phyloP scores from a whole-genome alignment of 2,329 filamentous ascomycete species.

The Xylariaceae sp. region DNA sequence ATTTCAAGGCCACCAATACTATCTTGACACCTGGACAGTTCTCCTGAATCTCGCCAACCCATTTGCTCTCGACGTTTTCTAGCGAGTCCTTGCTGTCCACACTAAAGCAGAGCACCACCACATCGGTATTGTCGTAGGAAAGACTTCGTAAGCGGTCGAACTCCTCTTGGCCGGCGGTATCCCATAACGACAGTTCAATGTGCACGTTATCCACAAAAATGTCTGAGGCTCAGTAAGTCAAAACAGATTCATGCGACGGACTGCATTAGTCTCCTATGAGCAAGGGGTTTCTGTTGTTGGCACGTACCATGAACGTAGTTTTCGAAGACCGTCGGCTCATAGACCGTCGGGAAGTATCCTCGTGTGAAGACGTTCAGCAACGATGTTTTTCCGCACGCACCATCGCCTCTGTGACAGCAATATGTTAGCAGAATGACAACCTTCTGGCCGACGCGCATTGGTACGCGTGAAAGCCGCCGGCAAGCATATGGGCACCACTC shows the following conservation, averaged over 20 bases:
- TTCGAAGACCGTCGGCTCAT: constrained; percentile 97
- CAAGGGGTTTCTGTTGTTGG: background rate
- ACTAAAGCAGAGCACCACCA: constrained; percentile 98
- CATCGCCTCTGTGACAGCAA: constrained; percentile 72
- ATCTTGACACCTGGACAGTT: constrained; percentile 96
- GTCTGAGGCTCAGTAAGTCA: constrained; percentile 55
- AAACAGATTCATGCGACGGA: background rate
- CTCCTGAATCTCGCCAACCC: constrained; percentile 96
- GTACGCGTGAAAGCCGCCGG: constrained; percentile 9
- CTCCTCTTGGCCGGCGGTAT: constrained; percentile 98
- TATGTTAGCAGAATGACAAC: constrained; percentile 13
- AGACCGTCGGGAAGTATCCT: constrained; percentile 98
- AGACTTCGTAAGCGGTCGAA: constrained; percentile 95
- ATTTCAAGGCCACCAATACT: constrained; percentile 94
- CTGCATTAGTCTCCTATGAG: background rate
- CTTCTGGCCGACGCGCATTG: constrained; percentile 8
- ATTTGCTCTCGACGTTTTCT: constrained; percentile 98
- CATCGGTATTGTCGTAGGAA: constrained; percentile 95
- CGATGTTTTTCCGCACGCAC: constrained; percentile 96
- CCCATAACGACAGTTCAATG: constrained; percentile 97
- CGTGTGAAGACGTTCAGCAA: constrained; percentile 97
- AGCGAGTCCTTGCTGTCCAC: constrained; percentile 95
- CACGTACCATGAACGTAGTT: constrained; percentile 94
- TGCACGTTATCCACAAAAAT: constrained; percentile 98
- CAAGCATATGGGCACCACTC: constrained; percentile 44